phyloP scores from a whole-genome alignment of 2,329 filamentous ascomycete genomes.

The Xylaria arbuscula region DNA sequence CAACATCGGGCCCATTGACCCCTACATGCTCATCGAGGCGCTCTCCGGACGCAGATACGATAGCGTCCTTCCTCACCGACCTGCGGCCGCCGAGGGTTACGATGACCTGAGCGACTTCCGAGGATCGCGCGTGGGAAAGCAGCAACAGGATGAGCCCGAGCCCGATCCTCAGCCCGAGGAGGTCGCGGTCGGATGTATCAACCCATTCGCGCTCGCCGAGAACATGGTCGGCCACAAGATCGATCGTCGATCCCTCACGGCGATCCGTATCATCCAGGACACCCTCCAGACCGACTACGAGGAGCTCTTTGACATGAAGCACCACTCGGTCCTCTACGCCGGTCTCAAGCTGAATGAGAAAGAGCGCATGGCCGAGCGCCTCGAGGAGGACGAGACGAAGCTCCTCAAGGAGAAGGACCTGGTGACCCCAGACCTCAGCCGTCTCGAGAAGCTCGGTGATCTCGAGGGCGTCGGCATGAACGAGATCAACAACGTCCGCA shows the following conservation, averaged over 20 bases:
- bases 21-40: constrained; percentile 54
- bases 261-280: constrained; percentile 53
- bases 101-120: constrained; percentile 51
- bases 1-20: constrained; percentile 47
- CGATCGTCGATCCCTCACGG: constrained; percentile 51
- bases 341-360: constrained; percentile 56
- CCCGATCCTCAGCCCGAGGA: constrained; percentile 55
- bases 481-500: constrained; percentile 50
- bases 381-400: constrained; percentile 54
- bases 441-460: constrained; percentile 52
- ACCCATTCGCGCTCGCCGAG: constrained; percentile 59
- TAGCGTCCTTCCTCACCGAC: constrained; percentile 42
- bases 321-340: constrained; percentile 56
- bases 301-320: constrained; percentile 60
- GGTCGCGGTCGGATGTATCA: constrained; percentile 55
- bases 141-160: constrained; percentile 43
- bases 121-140: constrained; percentile 37
- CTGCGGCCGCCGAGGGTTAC: constrained; percentile 50
- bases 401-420: constrained; percentile 57
- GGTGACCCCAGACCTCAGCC: constrained; percentile 57
- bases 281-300: constrained; percentile 60
- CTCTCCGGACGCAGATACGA: constrained; percentile 51
- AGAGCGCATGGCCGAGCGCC: constrained; percentile 52
- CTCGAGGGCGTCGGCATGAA: constrained; percentile 56
- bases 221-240: constrained; percentile 56